These are phyloP conservation scores for Sarocladiaceae sp. DNA, from an alignment of 2,329 filamentous ascomycete species.

Conservation along the genomic window DNA sequence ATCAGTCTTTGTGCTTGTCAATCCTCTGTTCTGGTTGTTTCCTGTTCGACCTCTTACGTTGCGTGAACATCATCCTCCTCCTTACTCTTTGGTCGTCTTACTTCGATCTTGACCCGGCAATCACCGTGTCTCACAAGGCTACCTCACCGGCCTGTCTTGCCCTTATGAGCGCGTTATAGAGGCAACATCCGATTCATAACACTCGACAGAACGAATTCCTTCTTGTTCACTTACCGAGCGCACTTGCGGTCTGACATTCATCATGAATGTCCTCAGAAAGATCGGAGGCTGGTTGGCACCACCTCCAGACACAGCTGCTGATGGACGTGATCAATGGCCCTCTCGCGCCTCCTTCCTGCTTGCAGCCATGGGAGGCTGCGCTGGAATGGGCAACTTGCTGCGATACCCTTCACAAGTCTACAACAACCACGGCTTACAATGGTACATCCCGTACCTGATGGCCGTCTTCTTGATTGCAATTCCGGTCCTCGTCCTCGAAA, in stretches of 20 bases:
- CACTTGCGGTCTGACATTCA: neutral
- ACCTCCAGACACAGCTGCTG: constrained; percentile 29
- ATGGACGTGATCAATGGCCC: constrained; percentile 50
- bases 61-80: too few relatives aligned
- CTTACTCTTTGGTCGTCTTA: neutral
- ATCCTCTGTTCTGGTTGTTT: neutral
- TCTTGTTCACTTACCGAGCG: neutral
- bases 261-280: constrained; percentile 22
- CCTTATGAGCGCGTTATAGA: constrained; percentile 2
- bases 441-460: constrained; percentile 56
- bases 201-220: neutral
- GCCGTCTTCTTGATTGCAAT: constrained; percentile 53
- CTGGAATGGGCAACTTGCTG: constrained; percentile 54
- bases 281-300: constrained; percentile 29
- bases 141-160: neutral
- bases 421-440: constrained; percentile 57
- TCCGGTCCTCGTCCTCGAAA: constrained; percentile 51
- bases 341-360: constrained; percentile 51
- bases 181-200: neutral
- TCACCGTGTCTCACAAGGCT: neutral
- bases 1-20: neutral
- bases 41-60: neutral
- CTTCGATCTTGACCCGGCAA: neutral
- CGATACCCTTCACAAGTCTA: constrained; percentile 55
- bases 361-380: constrained; percentile 54